phyloP scores from a whole-genome alignment of 345 rosid species.

The Combretum micranthum region DNA sequence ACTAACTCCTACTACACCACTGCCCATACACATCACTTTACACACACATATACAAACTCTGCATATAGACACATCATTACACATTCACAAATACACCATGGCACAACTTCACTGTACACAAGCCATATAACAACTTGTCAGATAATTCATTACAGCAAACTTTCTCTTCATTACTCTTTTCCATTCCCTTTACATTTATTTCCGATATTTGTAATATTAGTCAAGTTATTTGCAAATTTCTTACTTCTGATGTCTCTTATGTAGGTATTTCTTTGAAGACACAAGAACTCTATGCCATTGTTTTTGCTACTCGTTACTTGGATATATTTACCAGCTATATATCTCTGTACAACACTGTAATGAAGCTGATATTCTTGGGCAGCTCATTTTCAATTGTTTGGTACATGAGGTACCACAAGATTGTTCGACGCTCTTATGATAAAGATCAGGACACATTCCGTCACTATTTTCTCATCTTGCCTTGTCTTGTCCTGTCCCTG shows the following conservation, averaged over 20 bases:
- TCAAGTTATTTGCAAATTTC: too few relatives aligned
- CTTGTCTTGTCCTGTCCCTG: constrained; percentile 66
- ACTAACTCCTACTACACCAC: too few relatives aligned
- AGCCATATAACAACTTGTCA: too few relatives aligned
- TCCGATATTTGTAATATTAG: too few relatives aligned
- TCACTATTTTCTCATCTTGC: constrained; percentile 49
- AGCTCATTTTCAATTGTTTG: constrained; percentile 80
- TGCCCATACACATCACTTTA: too few relatives aligned
- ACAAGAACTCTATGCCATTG: constrained; percentile 71
- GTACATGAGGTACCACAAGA: constrained; percentile 70
- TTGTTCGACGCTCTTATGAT: constrained; percentile 68
- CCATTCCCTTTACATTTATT: too few relatives aligned
- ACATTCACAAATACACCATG: too few relatives aligned
- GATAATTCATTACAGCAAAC: too few relatives aligned
- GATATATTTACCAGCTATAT: constrained; percentile 66
- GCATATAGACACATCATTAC: too few relatives aligned
- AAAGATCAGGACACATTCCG: constrained; percentile 71
- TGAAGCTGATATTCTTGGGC: constrained; percentile 78
- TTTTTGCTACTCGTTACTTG: constrained; percentile 68
- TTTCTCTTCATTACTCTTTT: too few relatives aligned
- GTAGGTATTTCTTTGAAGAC: constrained; percentile 87
- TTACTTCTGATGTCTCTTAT: background rate
- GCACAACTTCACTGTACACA: too few relatives aligned
- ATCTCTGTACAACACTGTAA: constrained; percentile 61
- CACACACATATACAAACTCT: too few relatives aligned